A percentile compares a stretch with the other conserved stretches of the same genome.
Conservation (phyloP, 768 basidiomycete genomes). For the Hysterangium stoloniferum region DNA sequence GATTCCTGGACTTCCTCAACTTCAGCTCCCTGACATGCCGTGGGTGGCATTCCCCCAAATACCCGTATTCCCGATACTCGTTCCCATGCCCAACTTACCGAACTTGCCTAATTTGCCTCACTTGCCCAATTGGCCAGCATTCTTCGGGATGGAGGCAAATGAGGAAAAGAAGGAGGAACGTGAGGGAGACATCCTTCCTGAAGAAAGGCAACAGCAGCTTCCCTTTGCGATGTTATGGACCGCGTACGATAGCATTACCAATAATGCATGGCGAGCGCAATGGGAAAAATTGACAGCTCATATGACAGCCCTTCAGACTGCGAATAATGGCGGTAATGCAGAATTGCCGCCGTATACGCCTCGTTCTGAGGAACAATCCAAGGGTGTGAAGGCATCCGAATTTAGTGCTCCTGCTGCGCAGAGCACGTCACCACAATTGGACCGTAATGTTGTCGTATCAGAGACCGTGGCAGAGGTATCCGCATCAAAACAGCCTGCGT, state of each 20-base stretch:
- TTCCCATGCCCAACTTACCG: slow-evolving; percentile 60
- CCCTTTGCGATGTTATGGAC: slow-evolving; percentile 36
- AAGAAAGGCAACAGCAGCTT: slow-evolving; percentile 30
- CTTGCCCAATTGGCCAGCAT: slow-evolving; percentile 22
- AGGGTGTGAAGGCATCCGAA: not conserved
- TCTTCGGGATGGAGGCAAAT: no score
- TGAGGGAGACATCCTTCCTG: slow-evolving; percentile 20
- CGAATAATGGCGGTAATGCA: slow-evolving; percentile 1
- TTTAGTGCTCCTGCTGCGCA: not conserved
- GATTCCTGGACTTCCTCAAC: slow-evolving; percentile 44
- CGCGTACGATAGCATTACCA: slow-evolving; percentile 32
- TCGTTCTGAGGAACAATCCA: slow-evolving; percentile 1
- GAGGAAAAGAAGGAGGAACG: slow-evolving; percentile 34
- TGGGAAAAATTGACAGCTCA: slow-evolving; percentile 72
- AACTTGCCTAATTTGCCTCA: slow-evolving; percentile 14
- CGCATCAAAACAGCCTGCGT: not conserved
- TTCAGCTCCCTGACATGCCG: slow-evolving; percentile 42
- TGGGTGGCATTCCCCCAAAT: slow-evolving; percentile 51
- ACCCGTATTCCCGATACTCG: slow-evolving; percentile 72
- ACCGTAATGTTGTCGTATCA: not conserved
- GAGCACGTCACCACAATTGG: not conserved
- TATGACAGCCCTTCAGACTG: slow-evolving; percentile 29
- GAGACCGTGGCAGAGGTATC: not conserved
- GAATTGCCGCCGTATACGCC: not conserved
- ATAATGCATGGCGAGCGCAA: slow-evolving; percentile 48